A percentile compares a stretch with the other conserved stretches of the same genome.
Conservation (phyloP, 202 grass and related monocot genomes). For the Alloteropsis angusta region DNA sequence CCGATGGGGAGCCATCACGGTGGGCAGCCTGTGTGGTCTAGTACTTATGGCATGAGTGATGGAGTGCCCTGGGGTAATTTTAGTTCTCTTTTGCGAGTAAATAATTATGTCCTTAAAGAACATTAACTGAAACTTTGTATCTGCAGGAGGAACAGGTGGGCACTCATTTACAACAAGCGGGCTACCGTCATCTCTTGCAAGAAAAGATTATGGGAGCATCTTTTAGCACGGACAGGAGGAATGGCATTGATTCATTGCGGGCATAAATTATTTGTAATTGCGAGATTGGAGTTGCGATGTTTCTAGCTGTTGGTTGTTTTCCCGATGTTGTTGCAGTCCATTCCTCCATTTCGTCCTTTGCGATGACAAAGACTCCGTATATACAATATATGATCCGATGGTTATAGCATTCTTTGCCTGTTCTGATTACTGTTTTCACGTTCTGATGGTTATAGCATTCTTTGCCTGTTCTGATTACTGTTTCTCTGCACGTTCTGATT, state of each 20-base stretch:
- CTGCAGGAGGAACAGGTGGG: constrained; percentile 35
- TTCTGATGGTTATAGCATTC: neutral
- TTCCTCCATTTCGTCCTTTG: constrained; percentile 8
- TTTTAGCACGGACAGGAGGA: constrained; percentile 15
- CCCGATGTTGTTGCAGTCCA: constrained; percentile 4
- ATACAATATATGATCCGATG: constrained; percentile 18
- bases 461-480: no score
- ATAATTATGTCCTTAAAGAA: neutral
- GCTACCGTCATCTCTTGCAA: constrained; percentile 30
- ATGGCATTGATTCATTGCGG: constrained; percentile 45
- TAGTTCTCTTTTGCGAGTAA: neutral
- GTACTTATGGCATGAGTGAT: constrained; percentile 38
- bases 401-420: constrained; percentile 4
- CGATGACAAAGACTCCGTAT: neutral
- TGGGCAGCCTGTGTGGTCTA: constrained; percentile 32
- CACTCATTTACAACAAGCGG: constrained; percentile 41
- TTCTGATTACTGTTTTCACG: neutral
- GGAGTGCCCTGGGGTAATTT: constrained; percentile 59
- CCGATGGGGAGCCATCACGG: constrained; percentile 35
- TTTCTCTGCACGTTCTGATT: no score
- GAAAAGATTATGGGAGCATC: constrained; percentile 65
- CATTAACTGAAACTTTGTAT: neutral
- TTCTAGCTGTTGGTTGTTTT: constrained; percentile 25
- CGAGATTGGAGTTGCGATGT: constrained; percentile 22
- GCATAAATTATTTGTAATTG: constrained; percentile 31